Evolutionary conservation across 306 rosid genomes (phyloP), one percentile per base, ranked within the genome.

Genomic region (Sindora glabra): DNA sequence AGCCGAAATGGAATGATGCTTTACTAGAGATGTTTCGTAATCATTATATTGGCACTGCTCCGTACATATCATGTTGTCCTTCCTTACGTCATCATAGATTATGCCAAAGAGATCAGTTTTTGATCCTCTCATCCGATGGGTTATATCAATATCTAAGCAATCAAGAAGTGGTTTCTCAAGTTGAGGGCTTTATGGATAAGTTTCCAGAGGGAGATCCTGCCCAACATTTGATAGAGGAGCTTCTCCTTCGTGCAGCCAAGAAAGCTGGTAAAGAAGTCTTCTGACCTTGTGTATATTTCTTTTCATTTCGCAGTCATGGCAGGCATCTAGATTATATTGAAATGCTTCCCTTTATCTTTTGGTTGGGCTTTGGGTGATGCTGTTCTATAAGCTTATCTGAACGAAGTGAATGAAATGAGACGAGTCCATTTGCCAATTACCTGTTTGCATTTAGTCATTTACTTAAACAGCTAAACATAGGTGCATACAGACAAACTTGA

Each of bases 141-240:
- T 63, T 94, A 41, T 94, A 94, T 77, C 99, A 94, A 75, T 94
- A 94, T 75, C 80, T 94, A 50, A 89, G 69, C 81, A 94, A 94
- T 72, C 84, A 89, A 62, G 99, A 94, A 84, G 99, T 94, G 70
- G 97, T 89, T 79, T 86, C 86, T 55, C 83, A 82, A 73, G 95
- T 94, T 19, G 97, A 89, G 75, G 86, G 56, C 71, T 94, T 94
- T 70, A 89, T 94, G 94, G 97, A 89, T 82, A 94, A 89, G 74
- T 89, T 80, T 74, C 97, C 99, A 10, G 99, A 94, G 27, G 99
- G 99, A 64, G 99, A 94, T 62, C 99, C 99, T 36, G 99, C 99
- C 48, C 99, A 94, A 75, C 94, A 94, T 79, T 81, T 94, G 75
- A 94, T 94, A 66, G 99, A 94, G 90, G 99, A 94, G 81, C 95